Evolutionary conservation across 2,329 filamentous ascomycete genomes (phyloP).

Genomic region (Endocalyx cinctus): DNA sequence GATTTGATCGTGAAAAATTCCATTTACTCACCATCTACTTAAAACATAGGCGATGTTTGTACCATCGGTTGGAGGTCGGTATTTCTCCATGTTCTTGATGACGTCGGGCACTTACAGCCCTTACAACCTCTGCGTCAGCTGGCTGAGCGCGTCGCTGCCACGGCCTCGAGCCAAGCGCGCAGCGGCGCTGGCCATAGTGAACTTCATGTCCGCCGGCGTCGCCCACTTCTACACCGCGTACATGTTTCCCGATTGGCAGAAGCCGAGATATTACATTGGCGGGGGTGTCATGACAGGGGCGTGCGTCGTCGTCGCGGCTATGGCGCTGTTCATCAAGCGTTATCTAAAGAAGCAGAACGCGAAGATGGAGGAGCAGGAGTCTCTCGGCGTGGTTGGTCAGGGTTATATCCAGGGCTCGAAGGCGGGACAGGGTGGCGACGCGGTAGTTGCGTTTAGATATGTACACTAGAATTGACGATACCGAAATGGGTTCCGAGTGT

Average conservation of each 20-base stretch:
- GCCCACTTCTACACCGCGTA: conserved; percentile 25
- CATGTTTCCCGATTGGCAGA: conserved; percentile 26
- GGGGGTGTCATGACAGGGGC: conserved; percentile 21
- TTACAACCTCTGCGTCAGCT: too few relatives aligned
- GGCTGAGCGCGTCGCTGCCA: conserved; percentile 54
- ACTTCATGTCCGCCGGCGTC: conserved; percentile 37
- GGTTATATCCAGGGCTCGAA: neutral
- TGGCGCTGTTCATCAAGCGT: conserved; percentile 23
- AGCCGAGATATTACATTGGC: conserved; percentile 25
- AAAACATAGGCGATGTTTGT: too few relatives aligned
- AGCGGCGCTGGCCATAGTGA: conserved; percentile 57
- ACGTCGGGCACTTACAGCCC: too few relatives aligned
- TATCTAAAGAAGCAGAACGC: conserved; percentile 19
- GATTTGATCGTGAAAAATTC: too few relatives aligned
- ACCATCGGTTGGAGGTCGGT: too few relatives aligned
- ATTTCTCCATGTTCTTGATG: too few relatives aligned
- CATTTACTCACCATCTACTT: too few relatives aligned
- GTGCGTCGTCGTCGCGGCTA: conserved; percentile 17
- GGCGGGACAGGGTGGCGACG: neutral
- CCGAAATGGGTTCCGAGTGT: too few relatives aligned
- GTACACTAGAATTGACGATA: too few relatives aligned
- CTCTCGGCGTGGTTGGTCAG: neutral
- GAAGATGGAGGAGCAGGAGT: conserved; percentile 10
- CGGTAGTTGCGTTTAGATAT: neutral
- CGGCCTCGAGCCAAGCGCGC: conserved; percentile 57